Conservation (phyloP, 805 yeast species). For the Hanseniaspora taiwanica region DNA sequence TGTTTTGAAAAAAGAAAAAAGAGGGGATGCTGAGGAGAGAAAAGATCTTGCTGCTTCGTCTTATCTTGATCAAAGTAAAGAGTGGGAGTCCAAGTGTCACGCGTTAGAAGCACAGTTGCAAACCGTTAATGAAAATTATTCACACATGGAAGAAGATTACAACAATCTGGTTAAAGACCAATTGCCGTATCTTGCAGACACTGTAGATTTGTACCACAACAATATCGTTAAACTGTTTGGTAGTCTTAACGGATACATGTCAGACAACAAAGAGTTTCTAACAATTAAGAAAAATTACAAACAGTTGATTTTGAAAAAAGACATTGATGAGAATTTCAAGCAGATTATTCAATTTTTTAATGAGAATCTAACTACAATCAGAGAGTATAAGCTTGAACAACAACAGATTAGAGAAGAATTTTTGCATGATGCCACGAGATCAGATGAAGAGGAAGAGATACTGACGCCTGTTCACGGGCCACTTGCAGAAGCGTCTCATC, state of each 20-base stretch:
- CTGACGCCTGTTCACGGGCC: too few relatives aligned
- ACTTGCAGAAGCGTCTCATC: background rate
- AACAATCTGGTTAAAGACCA: too few relatives aligned
- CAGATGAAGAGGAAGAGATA: background rate
- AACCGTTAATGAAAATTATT: too few relatives aligned
- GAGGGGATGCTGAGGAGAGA: too few relatives aligned
- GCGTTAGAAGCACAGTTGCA: too few relatives aligned
- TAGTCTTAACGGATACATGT: background rate
- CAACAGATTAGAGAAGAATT: constrained; percentile 5
- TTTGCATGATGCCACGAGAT: constrained; percentile 3
- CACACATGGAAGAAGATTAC: too few relatives aligned
- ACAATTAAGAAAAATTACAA: constrained; percentile 2
- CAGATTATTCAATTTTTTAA: constrained; percentile 2
- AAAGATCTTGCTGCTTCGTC: too few relatives aligned
- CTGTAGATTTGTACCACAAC: background rate
- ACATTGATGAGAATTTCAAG: constrained; percentile 2
- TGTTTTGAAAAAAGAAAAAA: constrained; percentile 1
- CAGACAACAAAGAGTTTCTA: constrained; percentile 1
- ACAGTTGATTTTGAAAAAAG: background rate
- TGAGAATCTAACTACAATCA: constrained; percentile 1
- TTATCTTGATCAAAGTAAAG: too few relatives aligned
- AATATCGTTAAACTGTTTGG: constrained; percentile 1
- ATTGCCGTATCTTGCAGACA: constrained; percentile 7
- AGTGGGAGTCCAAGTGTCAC: too few relatives aligned
- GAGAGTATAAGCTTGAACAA: constrained; percentile 3